A percentile compares a stretch with the other conserved stretches of the same genome.
phyloP scores from a whole-genome alignment of 305 asterid species.

The Fraxinus albicans region DNA sequence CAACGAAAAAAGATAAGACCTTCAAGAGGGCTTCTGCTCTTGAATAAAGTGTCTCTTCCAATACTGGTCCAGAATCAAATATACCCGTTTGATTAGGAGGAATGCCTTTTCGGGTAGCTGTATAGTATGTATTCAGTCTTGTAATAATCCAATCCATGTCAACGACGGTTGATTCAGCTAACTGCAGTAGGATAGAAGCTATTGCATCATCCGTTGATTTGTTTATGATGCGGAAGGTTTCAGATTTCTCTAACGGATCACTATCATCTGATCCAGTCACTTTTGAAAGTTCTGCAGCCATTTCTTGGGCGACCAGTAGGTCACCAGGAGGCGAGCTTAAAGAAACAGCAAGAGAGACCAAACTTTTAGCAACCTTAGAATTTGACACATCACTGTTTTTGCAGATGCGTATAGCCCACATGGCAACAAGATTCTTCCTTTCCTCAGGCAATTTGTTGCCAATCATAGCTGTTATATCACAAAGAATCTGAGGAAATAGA shows the following conservation, averaged over 20 bases:
- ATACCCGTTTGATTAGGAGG: conserved; percentile 39
- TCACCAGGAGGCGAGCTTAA: conserved; percentile 63
- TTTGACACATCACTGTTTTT: conserved; percentile 45
- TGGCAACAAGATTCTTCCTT: conserved; percentile 54
- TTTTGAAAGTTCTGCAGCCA: conserved; percentile 59
- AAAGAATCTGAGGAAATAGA: conserved; percentile 44
- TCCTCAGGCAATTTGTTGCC: conserved; percentile 57
- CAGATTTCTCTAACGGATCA: conserved; percentile 48
- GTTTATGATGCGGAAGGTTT: conserved; percentile 50
- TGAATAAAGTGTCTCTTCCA: conserved; percentile 62
- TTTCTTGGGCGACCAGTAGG: conserved; percentile 48
- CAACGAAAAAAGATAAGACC: conserved; percentile 58
- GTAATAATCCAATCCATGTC: conserved; percentile 61
- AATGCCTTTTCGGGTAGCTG: conserved; percentile 53
- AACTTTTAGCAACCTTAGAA: conserved; percentile 61
- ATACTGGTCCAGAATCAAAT: conserved; percentile 41
- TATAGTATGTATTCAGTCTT: conserved; percentile 53
- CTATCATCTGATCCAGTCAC: conserved; percentile 52
- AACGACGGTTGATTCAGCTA: conserved; percentile 48
- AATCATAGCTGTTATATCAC: conserved; percentile 59
- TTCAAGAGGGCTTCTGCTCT: conserved; percentile 68
- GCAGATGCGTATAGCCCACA: conserved; percentile 54
- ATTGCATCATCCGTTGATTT: conserved; percentile 60
- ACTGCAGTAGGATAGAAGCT: conserved; percentile 58
- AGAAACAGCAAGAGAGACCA: conserved; percentile 53